Conservation (phyloP, 176 grass and related monocot genomes). For the Zizania latifolia region DNA sequence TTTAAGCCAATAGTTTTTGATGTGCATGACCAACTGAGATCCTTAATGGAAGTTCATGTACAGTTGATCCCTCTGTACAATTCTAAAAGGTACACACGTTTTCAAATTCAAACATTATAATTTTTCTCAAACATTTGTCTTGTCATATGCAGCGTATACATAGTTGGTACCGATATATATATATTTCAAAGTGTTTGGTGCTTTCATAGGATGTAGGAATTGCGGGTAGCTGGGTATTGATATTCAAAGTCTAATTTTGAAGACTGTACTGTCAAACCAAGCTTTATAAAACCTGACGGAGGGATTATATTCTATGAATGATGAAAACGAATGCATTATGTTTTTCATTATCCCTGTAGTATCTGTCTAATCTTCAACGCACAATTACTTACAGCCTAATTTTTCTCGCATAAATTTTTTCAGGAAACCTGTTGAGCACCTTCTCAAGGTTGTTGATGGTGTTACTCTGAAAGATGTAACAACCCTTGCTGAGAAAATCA, state of each 20-base stretch:
- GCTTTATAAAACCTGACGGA: background rate
- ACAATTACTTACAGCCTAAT: background rate
- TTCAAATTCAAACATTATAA: background rate
- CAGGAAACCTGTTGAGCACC: constrained; percentile 84
- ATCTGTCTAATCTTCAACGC: background rate
- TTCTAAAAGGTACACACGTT: background rate
- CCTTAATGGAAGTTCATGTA: background rate
- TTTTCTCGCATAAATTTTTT: constrained; percentile 16
- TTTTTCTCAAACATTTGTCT: background rate
- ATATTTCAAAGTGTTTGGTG: no score
- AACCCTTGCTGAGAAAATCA: constrained; percentile 65
- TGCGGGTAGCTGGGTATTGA: no score
- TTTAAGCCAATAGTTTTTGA: background rate
- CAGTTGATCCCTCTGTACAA: background rate
- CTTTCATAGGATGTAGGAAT: no score
- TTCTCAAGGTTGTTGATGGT: constrained; percentile 68
- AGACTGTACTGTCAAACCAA: background rate
- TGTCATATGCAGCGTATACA: background rate
- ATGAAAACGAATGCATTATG: background rate
- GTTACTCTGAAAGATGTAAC: constrained; percentile 80
- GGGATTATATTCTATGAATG: background rate
- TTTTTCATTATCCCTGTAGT: background rate
- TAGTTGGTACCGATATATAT: no score
- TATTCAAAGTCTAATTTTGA: background rate
- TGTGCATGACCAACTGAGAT: background rate